Base-by-base conservation (phyloP, 768 basidiomycete species). In the Suillus americanus region DNA sequence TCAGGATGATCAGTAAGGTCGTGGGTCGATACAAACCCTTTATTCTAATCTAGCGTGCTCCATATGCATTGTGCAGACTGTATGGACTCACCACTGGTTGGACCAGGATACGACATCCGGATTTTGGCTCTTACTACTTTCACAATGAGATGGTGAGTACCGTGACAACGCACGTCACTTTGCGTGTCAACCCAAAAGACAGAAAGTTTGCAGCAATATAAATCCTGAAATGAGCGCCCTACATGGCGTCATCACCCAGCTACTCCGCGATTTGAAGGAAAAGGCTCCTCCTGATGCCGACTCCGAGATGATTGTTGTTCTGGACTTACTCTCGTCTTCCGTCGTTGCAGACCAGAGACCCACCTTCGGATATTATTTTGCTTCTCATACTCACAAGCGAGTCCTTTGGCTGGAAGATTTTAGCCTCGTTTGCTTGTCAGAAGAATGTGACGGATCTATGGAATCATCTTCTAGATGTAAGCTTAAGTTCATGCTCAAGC, bases 51-150 rank as follows among this genome's bases (percentile, higher is more conserved):
- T 54, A 54, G 53, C 20, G 12, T 18, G 28, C 14, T 51, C 16
- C 9, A 54, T 13, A 13, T 54, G 20, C 30, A 20, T 54, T 33
- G 5, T 13, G 6, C 33, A 54, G 53, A 54, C 30, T n/a, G 6
- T 35, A 20, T 33, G 53, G 51, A 30, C 51, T 30, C 51, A 5
- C 70, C 5, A 12, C 18, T 12, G 77, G 69, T 18, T 79, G 78
- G 78, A 45, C 28, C n/a, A 66, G 53, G 62, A 41, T 72, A 54
- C 66, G 57, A 18, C 77, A 79, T 60, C 76, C 74, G 12, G 78
- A 79, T 20, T 70, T 67, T n/a, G 76, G 73, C 16, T 66, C 68
- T 13, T 77, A 74, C 46, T 80, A 75, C 60, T 71, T 70, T 37
- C 62, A 79, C 37, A 30, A 65, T 51, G 75, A 77, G 23, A 74